Percentiles rank a stretch among this genome's conserved stretches.
phyloP scores from a whole-genome alignment of 1,284 basidiomycete genomes.

The Coriolopsis trogii region DNA sequence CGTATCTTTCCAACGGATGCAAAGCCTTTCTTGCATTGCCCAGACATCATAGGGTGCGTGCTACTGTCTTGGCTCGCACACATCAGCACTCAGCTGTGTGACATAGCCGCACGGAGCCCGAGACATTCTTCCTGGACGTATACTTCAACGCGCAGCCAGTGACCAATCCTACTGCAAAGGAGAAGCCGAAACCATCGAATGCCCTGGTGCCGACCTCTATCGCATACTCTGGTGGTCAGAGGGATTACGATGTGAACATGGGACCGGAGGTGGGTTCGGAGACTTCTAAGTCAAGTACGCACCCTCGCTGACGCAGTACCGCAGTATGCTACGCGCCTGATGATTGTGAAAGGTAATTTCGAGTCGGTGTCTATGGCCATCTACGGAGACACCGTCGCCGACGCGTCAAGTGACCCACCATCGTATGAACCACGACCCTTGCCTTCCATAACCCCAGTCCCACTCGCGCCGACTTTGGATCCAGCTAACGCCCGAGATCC shows the following conservation, averaged over 20 bases:
- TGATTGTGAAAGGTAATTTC: constrained; percentile 77
- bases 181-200: constrained; percentile 62
- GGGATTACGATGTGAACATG: constrained; percentile 73
- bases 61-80: not conserved
- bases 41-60: constrained; percentile 65
- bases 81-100: constrained; percentile 2
- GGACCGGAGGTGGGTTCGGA: constrained; percentile 44
- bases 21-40: constrained; percentile 60
- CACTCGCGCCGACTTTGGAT: constrained; percentile 54
- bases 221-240: constrained; percentile 68
- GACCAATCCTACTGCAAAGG: constrained; percentile 51
- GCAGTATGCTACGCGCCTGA: constrained; percentile 74
- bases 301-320: constrained; percentile 4
- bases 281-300: not conserved
- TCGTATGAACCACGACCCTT: constrained; percentile 42
- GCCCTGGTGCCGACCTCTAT: constrained; percentile 72
- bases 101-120: constrained; percentile 61
- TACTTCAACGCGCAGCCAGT: constrained; percentile 68
- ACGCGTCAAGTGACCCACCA: constrained; percentile 26
- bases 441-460: constrained; percentile 41
- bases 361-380: constrained; percentile 67
- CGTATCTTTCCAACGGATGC: constrained; percentile 63
- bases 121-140: constrained; percentile 70
- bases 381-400: constrained; percentile 59
- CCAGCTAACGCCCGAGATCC: constrained; percentile 64